These are phyloP conservation scores for Tetrahymena malaccensis DNA, from an alignment of 73 alveolate species.

Conservation along the genomic window DNA sequence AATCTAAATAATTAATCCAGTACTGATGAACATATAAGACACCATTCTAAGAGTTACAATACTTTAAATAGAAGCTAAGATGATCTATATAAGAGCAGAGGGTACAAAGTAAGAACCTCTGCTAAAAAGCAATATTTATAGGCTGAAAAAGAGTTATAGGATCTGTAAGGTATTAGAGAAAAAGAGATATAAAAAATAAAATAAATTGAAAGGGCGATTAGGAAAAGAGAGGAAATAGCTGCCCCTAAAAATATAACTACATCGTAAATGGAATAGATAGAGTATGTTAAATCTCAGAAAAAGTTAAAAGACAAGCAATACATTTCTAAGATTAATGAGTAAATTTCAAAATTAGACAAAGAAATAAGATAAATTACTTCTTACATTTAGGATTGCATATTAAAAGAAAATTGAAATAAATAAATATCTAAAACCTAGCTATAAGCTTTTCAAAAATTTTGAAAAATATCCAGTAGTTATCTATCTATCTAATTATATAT, in stretches of 20 bases:
- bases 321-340: background rate
- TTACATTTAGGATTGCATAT: background rate
- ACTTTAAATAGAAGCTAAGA: background rate
- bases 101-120: background rate
- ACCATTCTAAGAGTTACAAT: background rate
- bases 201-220: background rate
- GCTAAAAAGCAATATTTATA: background rate
- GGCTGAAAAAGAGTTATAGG: background rate
- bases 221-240: background rate
- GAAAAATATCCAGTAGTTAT: background rate
- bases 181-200: background rate
- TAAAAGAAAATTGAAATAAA: background rate
- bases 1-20: background rate
- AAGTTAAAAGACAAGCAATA: background rate
- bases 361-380: background rate
- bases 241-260: background rate
- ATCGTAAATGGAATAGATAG: background rate
- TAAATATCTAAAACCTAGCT: background rate
- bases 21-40: background rate
- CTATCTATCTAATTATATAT: too few species aligned
- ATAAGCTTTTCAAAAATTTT: background rate
- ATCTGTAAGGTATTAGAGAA: background rate
- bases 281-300: background rate
- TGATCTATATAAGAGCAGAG: background rate
- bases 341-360: background rate